These are phyloP conservation scores for Borovskyia barvae DNA, from an alignment of 208 protist genomes.

Conservation along the genomic window DNA sequence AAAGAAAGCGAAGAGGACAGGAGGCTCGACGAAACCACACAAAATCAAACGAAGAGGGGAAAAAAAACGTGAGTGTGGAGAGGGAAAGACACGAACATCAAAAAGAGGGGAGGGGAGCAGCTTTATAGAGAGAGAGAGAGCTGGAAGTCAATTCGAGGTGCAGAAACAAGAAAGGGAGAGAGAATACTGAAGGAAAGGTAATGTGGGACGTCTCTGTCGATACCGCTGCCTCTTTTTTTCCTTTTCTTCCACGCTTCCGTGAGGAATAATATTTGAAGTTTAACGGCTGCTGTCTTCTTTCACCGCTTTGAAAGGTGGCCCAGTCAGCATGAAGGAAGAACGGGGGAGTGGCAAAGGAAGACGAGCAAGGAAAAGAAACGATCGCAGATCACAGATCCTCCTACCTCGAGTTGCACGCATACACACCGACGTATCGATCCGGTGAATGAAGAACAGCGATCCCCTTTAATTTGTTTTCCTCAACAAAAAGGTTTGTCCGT, in stretches of 20 bases:
- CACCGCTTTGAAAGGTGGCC: background rate
- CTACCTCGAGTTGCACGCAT: too few relatives aligned
- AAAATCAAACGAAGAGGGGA: conserved; percentile 2
- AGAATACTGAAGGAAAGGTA: background rate
- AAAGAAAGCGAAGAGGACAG: conserved; percentile 1
- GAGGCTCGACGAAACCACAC: background rate
- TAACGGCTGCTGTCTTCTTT: background rate
- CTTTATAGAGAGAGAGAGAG: conserved; percentile 2
- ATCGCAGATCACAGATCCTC: too few relatives aligned
- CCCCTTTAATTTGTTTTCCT: too few relatives aligned
- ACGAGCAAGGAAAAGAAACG: background rate
- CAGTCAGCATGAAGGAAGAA: background rate
- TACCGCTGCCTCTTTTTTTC: background rate
- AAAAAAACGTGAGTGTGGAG: background rate
- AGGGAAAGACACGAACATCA: background rate
- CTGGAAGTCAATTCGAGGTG: background rate
- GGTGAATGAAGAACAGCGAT: too few relatives aligned
- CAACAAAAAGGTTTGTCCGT: too few relatives aligned
- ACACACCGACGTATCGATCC: too few relatives aligned
- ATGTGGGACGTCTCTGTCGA: background rate
- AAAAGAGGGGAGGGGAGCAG: background rate
- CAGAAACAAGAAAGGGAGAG: conserved; percentile 3
- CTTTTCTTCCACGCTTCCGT: background rate
- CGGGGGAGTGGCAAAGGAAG: background rate
- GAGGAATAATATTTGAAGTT: background rate